Conservation (phyloP, 306 rosid genomes). For the Carpinus fangiana region DNA sequence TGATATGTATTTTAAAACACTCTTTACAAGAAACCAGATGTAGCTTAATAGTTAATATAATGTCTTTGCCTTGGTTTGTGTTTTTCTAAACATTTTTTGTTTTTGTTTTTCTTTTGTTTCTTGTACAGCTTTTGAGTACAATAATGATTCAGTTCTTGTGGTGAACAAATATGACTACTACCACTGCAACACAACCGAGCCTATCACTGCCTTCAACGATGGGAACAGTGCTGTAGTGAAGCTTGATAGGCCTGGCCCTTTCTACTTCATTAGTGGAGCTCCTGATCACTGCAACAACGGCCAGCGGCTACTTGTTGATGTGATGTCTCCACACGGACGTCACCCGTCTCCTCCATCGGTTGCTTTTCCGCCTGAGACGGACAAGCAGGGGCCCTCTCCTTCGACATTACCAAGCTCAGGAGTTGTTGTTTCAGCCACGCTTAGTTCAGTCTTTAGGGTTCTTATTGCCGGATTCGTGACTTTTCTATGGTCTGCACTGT, state of each 20-base stretch:
- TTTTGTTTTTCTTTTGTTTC: not conserved
- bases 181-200: constrained; percentile 57
- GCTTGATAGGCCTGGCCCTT: constrained; percentile 67
- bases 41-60: too few relatives aligned
- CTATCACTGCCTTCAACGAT: constrained; percentile 57
- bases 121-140: constrained; percentile 66
- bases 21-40: too few relatives aligned
- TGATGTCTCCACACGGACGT: constrained; percentile 38
- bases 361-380: constrained; percentile 40
- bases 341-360: constrained; percentile 46
- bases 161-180: constrained; percentile 74
- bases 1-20: too few relatives aligned
- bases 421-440: constrained; percentile 18
- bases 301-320: constrained; percentile 66
- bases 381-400: constrained; percentile 41
- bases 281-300: constrained; percentile 65
- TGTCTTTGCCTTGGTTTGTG: not conserved
- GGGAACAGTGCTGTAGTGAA: constrained; percentile 55
- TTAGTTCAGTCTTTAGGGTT: constrained; percentile 25
- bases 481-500: constrained; percentile 22
- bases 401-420: constrained; percentile 31
- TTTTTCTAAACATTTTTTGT: not conserved
- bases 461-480: constrained; percentile 24
- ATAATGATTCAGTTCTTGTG: constrained; percentile 69
- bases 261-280: constrained; percentile 77